Percentiles rank a stretch among this genome's conserved stretches.
These are phyloP conservation scores for Ganoderma sinense DNA, from an alignment of 1,284 basidiomycete genomes.

Conservation along the genomic window DNA sequence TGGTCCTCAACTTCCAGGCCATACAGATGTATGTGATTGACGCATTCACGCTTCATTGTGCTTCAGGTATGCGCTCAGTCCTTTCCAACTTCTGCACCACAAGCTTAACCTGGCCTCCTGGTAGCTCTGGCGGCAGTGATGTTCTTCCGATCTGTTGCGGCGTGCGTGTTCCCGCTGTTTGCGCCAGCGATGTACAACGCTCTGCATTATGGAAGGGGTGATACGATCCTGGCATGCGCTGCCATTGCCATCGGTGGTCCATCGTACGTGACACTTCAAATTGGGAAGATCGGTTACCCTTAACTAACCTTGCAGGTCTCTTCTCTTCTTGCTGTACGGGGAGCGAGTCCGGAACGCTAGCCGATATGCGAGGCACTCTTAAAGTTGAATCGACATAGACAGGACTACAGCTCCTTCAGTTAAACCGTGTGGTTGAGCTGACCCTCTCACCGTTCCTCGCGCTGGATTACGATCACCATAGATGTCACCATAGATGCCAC, in stretches of 20 bases:
- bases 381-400: not conserved
- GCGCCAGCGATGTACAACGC: constrained; percentile 68
- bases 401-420: not conserved
- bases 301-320: constrained; percentile 45
- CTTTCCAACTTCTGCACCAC: constrained; percentile 24
- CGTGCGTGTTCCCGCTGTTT: constrained; percentile 74
- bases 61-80: constrained; percentile 50
- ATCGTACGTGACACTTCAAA: constrained; percentile 51
- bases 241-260: constrained; percentile 69
- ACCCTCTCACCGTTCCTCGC: not conserved
- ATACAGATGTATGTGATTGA: constrained; percentile 73
- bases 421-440: not conserved
- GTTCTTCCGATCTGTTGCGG: constrained; percentile 63
- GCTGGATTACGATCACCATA: not conserved
- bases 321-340: constrained; percentile 47
- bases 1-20: constrained; percentile 62
- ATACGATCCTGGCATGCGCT: constrained; percentile 63
- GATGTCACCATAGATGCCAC: no score
- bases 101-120: constrained; percentile 23
- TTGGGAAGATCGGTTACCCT: not conserved
- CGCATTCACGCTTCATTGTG: constrained; percentile 69
- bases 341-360: constrained; percentile 17
- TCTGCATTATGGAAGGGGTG: constrained; percentile 70
- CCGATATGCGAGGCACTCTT: constrained; percentile 9
- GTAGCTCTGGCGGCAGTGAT: constrained; percentile 65